Conservation (phyloP, 768 basidiomycete species). For the Tremella yokohamensis region DNA sequence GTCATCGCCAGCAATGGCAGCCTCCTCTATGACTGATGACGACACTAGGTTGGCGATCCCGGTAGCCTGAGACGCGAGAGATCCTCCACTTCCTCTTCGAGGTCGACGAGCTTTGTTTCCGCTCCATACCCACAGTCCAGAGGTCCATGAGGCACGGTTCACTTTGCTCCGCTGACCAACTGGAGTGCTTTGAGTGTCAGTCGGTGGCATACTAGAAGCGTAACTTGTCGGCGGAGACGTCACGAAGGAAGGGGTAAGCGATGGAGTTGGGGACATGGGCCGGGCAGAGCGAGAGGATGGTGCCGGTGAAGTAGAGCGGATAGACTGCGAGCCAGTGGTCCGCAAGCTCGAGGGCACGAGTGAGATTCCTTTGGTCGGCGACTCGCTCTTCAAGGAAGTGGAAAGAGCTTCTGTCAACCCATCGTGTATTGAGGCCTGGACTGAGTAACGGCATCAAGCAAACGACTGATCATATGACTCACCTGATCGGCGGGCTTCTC, state of each 20-base stretch:
- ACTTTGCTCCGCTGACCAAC: background rate
- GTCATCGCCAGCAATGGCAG: conserved; percentile 14
- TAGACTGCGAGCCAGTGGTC: background rate
- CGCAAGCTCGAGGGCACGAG: background rate
- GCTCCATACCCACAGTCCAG: conserved; percentile 43
- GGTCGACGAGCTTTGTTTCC: conserved; percentile 9
- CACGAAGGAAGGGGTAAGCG: conserved; percentile 20
- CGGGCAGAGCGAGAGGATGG: conserved; percentile 17
- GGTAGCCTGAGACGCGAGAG: background rate
- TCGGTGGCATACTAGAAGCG: background rate
- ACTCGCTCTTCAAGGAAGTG: conserved; percentile 33
- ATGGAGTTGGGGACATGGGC: conserved; percentile 23
- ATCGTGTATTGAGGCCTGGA: conserved; percentile 37
- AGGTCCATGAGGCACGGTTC: conserved; percentile 32
- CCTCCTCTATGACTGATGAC: conserved; percentile 6
- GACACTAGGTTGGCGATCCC: background rate
- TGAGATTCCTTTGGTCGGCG: conserved; percentile 4
- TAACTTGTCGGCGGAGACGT: conserved; percentile 10
- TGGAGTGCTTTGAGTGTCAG: background rate
- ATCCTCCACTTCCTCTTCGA: conserved; percentile 16
- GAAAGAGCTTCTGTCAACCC: conserved; percentile 46
- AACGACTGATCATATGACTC: background rate
- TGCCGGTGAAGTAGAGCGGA: conserved; percentile 15
- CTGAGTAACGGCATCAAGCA: background rate
- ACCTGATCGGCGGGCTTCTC: conserved; percentile 18